phyloP scores from a whole-genome alignment of 805 yeast species.

The Yarrowia divulgata region DNA sequence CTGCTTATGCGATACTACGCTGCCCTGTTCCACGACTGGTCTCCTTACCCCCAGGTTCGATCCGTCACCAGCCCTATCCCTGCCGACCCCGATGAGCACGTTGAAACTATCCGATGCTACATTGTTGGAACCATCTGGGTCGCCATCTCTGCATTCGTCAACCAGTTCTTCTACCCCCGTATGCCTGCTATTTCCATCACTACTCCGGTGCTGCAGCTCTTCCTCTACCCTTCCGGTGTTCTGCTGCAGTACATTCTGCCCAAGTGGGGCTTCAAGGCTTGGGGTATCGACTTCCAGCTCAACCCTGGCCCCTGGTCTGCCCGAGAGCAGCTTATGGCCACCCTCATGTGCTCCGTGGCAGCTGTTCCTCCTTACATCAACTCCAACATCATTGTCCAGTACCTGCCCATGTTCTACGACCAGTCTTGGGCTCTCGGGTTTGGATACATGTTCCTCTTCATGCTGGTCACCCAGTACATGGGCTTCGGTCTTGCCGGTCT shows the following conservation, averaged over 20 bases:
- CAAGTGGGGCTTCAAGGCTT: conserved; percentile 54
- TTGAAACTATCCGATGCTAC: conserved; percentile 63
- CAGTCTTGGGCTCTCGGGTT: conserved; percentile 49
- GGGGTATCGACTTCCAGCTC: conserved; percentile 54
- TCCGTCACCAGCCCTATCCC: conserved; percentile 58
- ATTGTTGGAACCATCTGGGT: conserved; percentile 61
- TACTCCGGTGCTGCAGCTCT: conserved; percentile 62
- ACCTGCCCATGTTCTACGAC: conserved; percentile 48
- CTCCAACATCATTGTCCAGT: conserved; percentile 46
- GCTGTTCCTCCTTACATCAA: conserved; percentile 42
- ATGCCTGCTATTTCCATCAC: conserved; percentile 61
- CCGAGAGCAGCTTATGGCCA: conserved; percentile 68
- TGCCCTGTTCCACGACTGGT: conserved; percentile 53
- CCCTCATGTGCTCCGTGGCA: conserved; percentile 43
- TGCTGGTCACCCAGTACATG: conserved; percentile 65
- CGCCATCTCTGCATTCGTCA: conserved; percentile 62
- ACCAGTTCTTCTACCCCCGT: conserved; percentile 65
- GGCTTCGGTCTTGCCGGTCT: conserved; percentile 74
- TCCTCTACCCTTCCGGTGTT: conserved; percentile 67
- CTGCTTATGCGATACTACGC: conserved; percentile 51
- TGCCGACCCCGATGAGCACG: conserved; percentile 58
- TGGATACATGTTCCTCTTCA: conserved; percentile 57
- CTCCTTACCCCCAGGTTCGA: conserved; percentile 68
- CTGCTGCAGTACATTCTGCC: conserved; percentile 56
- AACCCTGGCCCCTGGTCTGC: conserved; percentile 69